Evolutionary conservation across 2,329 filamentous ascomycete genomes (phyloP).

Genomic region (Ceratocystiopsis minuta): DNA sequence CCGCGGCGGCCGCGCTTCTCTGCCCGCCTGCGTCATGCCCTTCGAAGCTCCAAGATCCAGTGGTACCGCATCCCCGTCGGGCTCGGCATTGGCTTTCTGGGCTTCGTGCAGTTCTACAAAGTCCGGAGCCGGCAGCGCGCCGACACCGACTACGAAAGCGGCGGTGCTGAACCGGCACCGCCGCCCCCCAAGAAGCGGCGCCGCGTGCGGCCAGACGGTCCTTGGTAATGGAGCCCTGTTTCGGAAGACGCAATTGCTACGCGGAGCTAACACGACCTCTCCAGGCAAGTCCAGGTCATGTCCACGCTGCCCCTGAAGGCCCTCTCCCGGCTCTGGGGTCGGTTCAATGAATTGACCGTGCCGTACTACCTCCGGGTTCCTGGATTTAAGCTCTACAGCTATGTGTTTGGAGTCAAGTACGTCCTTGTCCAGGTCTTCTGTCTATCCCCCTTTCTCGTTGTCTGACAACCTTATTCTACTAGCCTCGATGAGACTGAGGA

Average conservation of each 20-base stretch:
- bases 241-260: background rate
- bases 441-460: background rate
- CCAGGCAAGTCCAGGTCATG: constrained; percentile 76
- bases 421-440: constrained; percentile 8
- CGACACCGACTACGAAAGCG: constrained; percentile 17
- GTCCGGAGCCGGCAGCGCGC: constrained; percentile 39
- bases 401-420: constrained; percentile 71
- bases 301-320: constrained; percentile 83
- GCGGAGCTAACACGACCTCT: constrained; percentile 5
- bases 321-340: constrained; percentile 74
- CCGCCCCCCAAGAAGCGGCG: constrained; percentile 29
- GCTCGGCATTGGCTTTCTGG: constrained; percentile 69
- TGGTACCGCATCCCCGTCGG: constrained; percentile 87
- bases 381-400: constrained; percentile 83
- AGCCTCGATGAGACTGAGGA: constrained; percentile 75
- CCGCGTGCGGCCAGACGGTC: constrained; percentile 62
- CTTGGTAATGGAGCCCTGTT: constrained; percentile 40
- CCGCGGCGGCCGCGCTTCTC: constrained; percentile 31
- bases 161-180: too few relatives aligned
- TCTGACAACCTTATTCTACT: constrained; percentile 1
- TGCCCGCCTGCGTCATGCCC: constrained; percentile 30
- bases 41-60: constrained; percentile 42
- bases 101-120: constrained; percentile 69
- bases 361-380: constrained; percentile 77
- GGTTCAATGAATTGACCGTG: constrained; percentile 76